Base-by-base conservation (phyloP, 192 early-diverging fungal genomes). In the Entomortierella parvispora region DNA sequence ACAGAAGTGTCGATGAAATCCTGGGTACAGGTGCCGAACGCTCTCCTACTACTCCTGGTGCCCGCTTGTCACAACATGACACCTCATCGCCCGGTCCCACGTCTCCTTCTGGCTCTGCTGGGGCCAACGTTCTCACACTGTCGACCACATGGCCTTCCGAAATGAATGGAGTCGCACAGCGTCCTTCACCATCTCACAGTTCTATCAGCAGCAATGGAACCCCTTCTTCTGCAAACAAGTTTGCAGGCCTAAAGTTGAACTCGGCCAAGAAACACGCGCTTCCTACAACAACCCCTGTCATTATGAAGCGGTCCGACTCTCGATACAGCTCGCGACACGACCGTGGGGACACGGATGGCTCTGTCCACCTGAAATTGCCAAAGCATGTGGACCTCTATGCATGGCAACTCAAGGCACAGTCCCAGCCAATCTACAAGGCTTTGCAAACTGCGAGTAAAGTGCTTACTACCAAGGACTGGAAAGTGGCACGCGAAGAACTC, bases 401-500 rank as follows among this genome's bases (percentile, higher is more conserved):
- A 2, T 54, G 74, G 74, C 74, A 77, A 20, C 74, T 77, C 48
- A 88, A 86, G 58, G 83, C 85, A 8, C 80, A 84, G 23, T 57
- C 62, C 7, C 82, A 88, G 22, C 90, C 92, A 7, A 67, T 95
- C 9, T 82, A 81, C 59, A 84, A 81, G 32, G 57, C 88, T 15
- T 47, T 94, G 14, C 88, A 88, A 48, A 82, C 80, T 15, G 89
- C 92, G 4, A 81, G 77, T 8, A 95, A 95, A 69, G 84, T 82
- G 20, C 51, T 95, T 15, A 86, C 83, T 8, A 92, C 90, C 33
- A 85, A 84, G 55, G 91, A 95, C 59, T 95, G 93, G 94, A 88
- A 88, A 82, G 79, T 93, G 44, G 95, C 91, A 1, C 83, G 90
- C 28, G 90, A 93, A 66, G 94, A 96, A 71, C 67, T 87, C 28